Conservation (phyloP, 352 stramenopile genomes). For the Peronospora farinosa region DNA sequence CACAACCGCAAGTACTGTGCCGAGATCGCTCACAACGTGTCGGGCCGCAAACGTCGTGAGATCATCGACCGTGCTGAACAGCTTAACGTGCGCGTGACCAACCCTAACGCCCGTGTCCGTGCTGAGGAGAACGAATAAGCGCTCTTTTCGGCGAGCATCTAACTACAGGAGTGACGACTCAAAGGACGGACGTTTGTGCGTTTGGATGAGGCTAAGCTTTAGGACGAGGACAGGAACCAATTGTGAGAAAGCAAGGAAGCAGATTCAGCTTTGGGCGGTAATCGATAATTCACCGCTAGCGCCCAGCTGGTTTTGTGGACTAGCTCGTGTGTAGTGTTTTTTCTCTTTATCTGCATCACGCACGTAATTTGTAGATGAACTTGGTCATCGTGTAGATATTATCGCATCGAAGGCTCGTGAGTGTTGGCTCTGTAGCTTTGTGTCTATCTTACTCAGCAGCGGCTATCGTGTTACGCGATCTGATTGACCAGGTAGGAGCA, state of each 20-base stretch:
- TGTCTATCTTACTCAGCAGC: no score
- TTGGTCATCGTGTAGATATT: neutral
- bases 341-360: conserved; percentile 3
- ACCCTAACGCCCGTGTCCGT: conserved; percentile 95
- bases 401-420: no score
- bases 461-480: no score
- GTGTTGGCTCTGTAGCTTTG: no score
- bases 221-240: conserved; percentile 34
- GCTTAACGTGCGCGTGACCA: conserved; percentile 97
- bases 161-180: conserved; percentile 24
- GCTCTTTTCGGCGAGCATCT: conserved; percentile 11
- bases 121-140: conserved; percentile 94
- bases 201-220: conserved; percentile 22
- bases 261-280: conserved; percentile 33
- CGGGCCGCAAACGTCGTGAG: conserved; percentile 91
- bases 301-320: conserved; percentile 39
- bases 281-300: conserved; percentile 40
- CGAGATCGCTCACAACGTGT: conserved; percentile 98
- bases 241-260: conserved; percentile 38
- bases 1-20: conserved; percentile 97
- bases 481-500: no score
- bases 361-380: neutral
- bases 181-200: conserved; percentile 10
- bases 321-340: conserved; percentile 28
- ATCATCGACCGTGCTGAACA: conserved; percentile 98